Percentiles rank a stretch among this genome's conserved stretches.
phyloP scores from a whole-genome alignment of 805 yeast species.

The Brettanomyces naardenensis region DNA sequence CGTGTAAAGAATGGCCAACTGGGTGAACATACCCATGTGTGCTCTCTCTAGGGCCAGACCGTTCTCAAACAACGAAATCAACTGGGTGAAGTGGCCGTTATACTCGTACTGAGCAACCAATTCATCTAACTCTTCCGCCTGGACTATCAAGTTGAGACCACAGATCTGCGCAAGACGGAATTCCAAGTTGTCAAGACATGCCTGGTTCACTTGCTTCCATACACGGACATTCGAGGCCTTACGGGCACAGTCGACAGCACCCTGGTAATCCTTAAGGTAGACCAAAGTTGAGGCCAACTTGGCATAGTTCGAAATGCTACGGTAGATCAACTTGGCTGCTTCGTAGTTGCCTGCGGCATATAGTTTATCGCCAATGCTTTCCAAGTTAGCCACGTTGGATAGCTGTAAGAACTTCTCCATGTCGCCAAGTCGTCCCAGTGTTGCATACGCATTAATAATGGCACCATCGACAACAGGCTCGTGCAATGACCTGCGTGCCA shows the following conservation, averaged over 20 bases:
- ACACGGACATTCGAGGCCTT: constrained; percentile 90
- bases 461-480: constrained; percentile 94
- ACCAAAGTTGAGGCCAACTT: constrained; percentile 96
- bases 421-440: constrained; percentile 64
- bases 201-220: constrained; percentile 96
- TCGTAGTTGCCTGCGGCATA: constrained; percentile 75
- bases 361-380: constrained; percentile 85
- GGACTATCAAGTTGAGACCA: constrained; percentile 93
- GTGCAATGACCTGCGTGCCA: constrained; percentile 88
- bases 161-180: constrained; percentile 97
- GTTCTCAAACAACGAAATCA: constrained; percentile 87
- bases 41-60: constrained; percentile 97
- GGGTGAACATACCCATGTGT: constrained; percentile 99
- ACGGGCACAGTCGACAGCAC: constrained; percentile 98
- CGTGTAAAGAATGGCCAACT: constrained; percentile 82
- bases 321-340: constrained; percentile 85
- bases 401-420: constrained; percentile 79
- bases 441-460: constrained; percentile 79
- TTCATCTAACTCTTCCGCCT: constrained; percentile 94
- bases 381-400: constrained; percentile 89
- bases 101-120: constrained; percentile 80
- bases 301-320: constrained; percentile 86
- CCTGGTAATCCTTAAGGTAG: constrained; percentile 83
- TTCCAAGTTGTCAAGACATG: constrained; percentile 91
- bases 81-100: constrained; percentile 86